phyloP scores from a whole-genome alignment of 2,329 filamentous ascomycete genomes.

The Colletotrichum chrysophilum region DNA sequence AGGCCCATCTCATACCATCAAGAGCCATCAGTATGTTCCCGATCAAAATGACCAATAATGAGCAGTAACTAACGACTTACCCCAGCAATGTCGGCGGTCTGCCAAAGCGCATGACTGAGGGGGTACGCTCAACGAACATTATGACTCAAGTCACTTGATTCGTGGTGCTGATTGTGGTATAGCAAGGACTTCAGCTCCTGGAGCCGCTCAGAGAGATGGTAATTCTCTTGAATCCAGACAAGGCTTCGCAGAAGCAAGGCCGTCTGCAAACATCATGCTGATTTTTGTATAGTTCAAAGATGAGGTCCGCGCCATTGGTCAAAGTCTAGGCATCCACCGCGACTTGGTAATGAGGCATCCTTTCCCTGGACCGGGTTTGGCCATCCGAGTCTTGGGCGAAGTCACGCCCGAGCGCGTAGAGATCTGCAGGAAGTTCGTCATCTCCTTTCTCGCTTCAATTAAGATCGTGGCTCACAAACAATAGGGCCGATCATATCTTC shows the following conservation, averaged over 20 bases:
- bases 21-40: slow-evolving; percentile 24
- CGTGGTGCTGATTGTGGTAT: neutral
- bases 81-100: slow-evolving; percentile 20
- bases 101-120: neutral
- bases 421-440: slow-evolving; percentile 69
- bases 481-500: slow-evolving; percentile 75
- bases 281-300: slow-evolving; percentile 8
- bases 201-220: slow-evolving; percentile 22
- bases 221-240: slow-evolving; percentile 30
- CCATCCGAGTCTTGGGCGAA: slow-evolving; percentile 82
- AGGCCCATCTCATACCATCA: slow-evolving; percentile 56
- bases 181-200: slow-evolving; percentile 16
- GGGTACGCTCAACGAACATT: neutral
- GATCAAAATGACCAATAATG: neutral
- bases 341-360: slow-evolving; percentile 76
- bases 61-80: neutral
- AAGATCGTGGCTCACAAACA: neutral
- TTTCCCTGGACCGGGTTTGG: slow-evolving; percentile 75
- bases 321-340: slow-evolving; percentile 35
- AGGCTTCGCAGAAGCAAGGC: neutral
- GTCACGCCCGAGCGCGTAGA: slow-evolving; percentile 80
- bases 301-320: slow-evolving; percentile 34
- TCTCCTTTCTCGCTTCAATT: neutral
- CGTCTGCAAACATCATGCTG: neutral
- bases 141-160: slow-evolving; percentile 19